Evolutionary conservation across 345 rosid genomes (phyloP).

Genomic region (Brassica incana): DNA sequence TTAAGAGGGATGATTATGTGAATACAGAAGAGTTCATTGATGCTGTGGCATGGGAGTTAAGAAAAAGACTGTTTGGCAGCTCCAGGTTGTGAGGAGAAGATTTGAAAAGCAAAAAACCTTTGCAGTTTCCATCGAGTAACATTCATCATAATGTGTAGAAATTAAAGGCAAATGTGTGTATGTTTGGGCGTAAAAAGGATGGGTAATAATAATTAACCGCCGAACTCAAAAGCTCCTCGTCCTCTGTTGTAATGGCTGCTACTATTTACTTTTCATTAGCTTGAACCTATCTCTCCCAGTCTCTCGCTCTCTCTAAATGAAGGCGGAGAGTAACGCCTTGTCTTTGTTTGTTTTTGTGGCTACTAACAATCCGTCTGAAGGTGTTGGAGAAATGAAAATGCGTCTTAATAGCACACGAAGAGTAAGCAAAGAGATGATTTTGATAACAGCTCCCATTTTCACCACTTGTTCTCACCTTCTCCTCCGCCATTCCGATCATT

Average conservation of each 20-base stretch:
- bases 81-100: constrained; percentile 12
- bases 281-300: neutral
- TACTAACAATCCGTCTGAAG: too few relatives aligned
- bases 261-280: neutral
- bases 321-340: too few relatives aligned
- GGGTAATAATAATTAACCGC: neutral
- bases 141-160: neutral
- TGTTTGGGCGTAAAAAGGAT: neutral
- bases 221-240: neutral
- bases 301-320: too few relatives aligned
- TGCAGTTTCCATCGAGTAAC: neutral
- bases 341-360: too few relatives aligned
- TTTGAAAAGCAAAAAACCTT: neutral
- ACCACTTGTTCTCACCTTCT: constrained; percentile 19
- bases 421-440: neutral
- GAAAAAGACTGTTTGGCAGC: constrained; percentile 54
- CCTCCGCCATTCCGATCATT: constrained; percentile 7
- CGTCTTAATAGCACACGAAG: too few relatives aligned
- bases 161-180: neutral
- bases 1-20: constrained; percentile 49
- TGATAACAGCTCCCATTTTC: constrained; percentile 28
- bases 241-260: too few relatives aligned
- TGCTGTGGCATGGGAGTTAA: constrained; percentile 64
- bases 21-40: constrained; percentile 77
- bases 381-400: too few relatives aligned